These are phyloP conservation scores for Ilyonectria sp. DNA, from an alignment of 2,329 filamentous ascomycete species.

Conservation along the genomic window DNA sequence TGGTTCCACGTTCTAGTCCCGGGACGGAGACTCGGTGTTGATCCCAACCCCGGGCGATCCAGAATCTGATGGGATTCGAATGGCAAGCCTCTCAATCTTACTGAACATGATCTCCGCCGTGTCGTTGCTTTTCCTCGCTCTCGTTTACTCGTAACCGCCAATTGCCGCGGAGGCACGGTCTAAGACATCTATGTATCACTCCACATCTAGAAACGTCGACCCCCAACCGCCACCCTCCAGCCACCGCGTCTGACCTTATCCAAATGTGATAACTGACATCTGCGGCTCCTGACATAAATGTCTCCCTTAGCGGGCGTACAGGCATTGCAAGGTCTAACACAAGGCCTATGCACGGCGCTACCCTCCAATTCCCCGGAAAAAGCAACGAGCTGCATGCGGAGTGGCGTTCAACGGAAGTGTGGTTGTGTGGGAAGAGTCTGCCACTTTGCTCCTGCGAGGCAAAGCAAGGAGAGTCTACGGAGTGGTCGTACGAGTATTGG, in stretches of 20 bases:
- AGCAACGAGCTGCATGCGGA: constrained; percentile 21
- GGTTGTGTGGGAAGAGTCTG: neutral
- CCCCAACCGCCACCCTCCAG: constrained; percentile 23
- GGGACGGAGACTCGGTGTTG: constrained; percentile 16
- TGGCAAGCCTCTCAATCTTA: constrained; percentile 13
- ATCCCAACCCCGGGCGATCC: constrained; percentile 12
- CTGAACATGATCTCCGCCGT: constrained; percentile 3
- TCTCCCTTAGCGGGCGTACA: constrained; percentile 13
- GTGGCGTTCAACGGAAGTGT: constrained; percentile 18
- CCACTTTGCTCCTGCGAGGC: constrained; percentile 10
- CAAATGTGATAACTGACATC: constrained; percentile 49
- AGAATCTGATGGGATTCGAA: constrained; percentile 17
- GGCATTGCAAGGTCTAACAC: constrained; percentile 23
- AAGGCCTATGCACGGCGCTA: constrained; percentile 14
- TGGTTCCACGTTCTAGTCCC: constrained; percentile 19
- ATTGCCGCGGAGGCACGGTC: constrained; percentile 5
- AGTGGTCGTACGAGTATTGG: constrained; percentile 15
- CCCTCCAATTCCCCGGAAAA: constrained; percentile 21
- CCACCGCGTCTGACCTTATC: constrained; percentile 4
- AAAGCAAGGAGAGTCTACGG: constrained; percentile 21
- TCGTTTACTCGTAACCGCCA: neutral
- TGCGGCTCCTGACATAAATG: constrained; percentile 34
- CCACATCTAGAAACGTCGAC: constrained; percentile 9
- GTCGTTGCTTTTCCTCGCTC: constrained; percentile 13
- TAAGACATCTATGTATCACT: constrained; percentile 10